These are phyloP conservation scores for Chaetothyriales sp. DNA, from an alignment of 2,329 filamentous ascomycete species.

Conservation along the genomic window DNA sequence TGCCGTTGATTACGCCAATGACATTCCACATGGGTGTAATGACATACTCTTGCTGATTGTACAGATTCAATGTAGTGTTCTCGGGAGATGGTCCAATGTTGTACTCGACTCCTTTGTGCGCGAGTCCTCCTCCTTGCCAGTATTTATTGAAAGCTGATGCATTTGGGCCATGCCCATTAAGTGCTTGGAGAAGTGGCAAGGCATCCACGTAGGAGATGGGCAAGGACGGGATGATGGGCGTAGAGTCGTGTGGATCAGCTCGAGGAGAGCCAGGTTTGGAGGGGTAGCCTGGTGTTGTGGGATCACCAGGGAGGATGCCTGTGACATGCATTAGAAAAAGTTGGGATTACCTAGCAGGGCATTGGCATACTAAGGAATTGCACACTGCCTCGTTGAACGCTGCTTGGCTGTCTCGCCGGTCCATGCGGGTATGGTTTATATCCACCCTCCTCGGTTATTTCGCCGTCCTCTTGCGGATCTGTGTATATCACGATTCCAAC, in stretches of 20 bases:
- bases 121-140: slow-evolving; percentile 61
- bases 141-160: slow-evolving; percentile 57
- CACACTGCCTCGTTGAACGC: slow-evolving; percentile 77
- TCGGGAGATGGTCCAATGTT: slow-evolving; percentile 72
- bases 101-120: slow-evolving; percentile 71
- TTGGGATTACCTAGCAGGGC: slow-evolving; percentile 1
- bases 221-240: slow-evolving; percentile 75
- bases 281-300: slow-evolving; percentile 85
- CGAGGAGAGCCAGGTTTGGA: slow-evolving; percentile 81
- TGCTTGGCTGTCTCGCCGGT: slow-evolving; percentile 73
- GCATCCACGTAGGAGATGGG: slow-evolving; percentile 83
- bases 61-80: slow-evolving; percentile 52
- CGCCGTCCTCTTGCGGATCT: slow-evolving; percentile 79
- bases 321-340: slow-evolving; percentile 13
- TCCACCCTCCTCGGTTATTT: slow-evolving; percentile 68
- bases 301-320: slow-evolving; percentile 52
- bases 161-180: slow-evolving; percentile 77
- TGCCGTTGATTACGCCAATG: slow-evolving; percentile 79
- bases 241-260: slow-evolving; percentile 53
- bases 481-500: slow-evolving; percentile 72
- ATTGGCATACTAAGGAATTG: slow-evolving; percentile 58
- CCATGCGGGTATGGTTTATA: slow-evolving; percentile 69
- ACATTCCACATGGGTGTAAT: slow-evolving; percentile 81
- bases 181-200: slow-evolving; percentile 70
- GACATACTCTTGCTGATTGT: slow-evolving; percentile 69